Conservation (phyloP, 805 yeast species). For the Lipomyces japonicus region DNA sequence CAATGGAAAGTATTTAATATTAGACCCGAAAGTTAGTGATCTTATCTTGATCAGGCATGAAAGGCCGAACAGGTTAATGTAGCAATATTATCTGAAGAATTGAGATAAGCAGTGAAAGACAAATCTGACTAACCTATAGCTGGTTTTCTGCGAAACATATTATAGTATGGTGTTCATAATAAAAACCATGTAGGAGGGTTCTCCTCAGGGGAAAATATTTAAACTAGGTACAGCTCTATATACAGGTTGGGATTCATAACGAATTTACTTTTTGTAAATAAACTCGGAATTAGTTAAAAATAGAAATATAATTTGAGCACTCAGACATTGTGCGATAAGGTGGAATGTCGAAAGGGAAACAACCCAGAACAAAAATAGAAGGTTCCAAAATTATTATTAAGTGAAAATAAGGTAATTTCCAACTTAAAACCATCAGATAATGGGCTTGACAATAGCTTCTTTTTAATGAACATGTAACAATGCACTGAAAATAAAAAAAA, state of each 20-base stretch:
- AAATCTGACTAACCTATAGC: constrained; percentile 2
- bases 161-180: neutral
- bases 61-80: neutral
- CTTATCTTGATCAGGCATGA: constrained; percentile 1
- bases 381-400: neutral
- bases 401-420: neutral
- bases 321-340: neutral
- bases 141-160: constrained; percentile 1
- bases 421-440: neutral
- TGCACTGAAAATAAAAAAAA: neutral
- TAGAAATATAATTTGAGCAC: too few relatives aligned
- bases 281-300: too few relatives aligned
- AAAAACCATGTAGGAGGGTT: too few relatives aligned
- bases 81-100: constrained; percentile 4
- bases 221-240: neutral
- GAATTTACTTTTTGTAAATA: too few relatives aligned
- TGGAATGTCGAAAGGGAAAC: neutral
- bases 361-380: neutral
- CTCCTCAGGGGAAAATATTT: too few relatives aligned
- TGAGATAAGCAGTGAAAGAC: constrained; percentile 5
- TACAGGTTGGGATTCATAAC: neutral
- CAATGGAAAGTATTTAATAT: neutral
- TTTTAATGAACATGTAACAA: constrained; percentile 1
- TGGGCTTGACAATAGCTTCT: constrained; percentile 2
- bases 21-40: constrained; percentile 2